Conservation (phyloP, 768 basidiomycete species). For the Trametes cingulata region DNA sequence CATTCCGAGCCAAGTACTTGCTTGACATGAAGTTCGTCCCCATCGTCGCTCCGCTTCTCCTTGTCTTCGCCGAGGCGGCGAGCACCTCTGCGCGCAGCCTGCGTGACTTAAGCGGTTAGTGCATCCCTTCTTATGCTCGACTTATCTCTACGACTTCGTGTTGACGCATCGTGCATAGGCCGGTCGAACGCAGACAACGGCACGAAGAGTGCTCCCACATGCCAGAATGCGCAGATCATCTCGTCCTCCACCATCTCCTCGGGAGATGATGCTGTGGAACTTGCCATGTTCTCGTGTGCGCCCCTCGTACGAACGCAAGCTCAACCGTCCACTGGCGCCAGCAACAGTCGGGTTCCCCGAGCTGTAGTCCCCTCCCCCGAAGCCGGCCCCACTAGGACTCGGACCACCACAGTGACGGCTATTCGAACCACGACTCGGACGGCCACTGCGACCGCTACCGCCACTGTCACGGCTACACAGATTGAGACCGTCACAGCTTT, state of each 20-base stretch:
- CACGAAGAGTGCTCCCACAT: neutral
- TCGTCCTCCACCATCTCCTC: neutral
- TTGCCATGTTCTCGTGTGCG: neutral
- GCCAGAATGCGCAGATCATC: neutral
- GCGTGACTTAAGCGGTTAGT: too few relatives aligned
- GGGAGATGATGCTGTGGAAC: neutral
- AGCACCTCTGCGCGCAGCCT: too few relatives aligned
- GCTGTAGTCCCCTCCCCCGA: neutral
- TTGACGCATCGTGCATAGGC: neutral
- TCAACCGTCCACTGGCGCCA: neutral
- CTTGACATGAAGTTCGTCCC: too few relatives aligned
- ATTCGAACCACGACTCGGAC: neutral
- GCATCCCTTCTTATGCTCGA: too few relatives aligned
- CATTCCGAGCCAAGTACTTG: too few relatives aligned
- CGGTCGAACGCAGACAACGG: neutral
- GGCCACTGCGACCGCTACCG: neutral
- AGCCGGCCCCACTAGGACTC: neutral
- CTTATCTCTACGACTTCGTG: too few relatives aligned
- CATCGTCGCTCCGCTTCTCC: too few relatives aligned
- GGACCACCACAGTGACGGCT: neutral
- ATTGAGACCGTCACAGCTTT: too few relatives aligned
- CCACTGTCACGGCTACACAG: neutral
- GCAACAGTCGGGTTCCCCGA: neutral
- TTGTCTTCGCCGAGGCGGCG: too few relatives aligned
- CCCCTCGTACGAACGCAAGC: neutral